Conservation (phyloP, 805 yeast species). For the Starmerella lactis-condensi region DNA sequence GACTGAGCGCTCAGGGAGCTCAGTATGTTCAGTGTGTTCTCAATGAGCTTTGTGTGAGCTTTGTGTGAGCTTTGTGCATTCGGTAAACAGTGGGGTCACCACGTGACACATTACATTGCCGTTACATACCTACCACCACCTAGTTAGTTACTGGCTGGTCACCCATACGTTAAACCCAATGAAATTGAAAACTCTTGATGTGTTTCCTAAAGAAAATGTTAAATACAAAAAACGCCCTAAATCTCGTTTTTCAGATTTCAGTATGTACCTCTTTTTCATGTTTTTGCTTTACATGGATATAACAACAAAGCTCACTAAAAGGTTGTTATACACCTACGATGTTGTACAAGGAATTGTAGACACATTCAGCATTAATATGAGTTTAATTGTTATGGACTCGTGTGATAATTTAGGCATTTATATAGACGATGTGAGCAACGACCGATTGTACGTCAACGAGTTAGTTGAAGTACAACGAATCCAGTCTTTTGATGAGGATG, state of each 20-base stretch:
- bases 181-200: not conserved
- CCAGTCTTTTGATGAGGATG: too few species aligned
- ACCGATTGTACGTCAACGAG: constrained; percentile 61
- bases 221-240: too few species aligned
- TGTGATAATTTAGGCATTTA: constrained; percentile 60
- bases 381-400: constrained; percentile 65
- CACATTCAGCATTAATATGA: constrained; percentile 53
- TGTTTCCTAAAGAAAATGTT: constrained; percentile 1
- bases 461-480: constrained; percentile 45
- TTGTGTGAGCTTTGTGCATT: too few species aligned
- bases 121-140: too few species aligned
- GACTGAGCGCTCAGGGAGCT: too few species aligned
- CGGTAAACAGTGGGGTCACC: too few species aligned
- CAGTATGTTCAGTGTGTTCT: too few species aligned
- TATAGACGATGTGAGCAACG: constrained; percentile 60
- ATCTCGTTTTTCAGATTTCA: too few species aligned
- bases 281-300: constrained; percentile 68
- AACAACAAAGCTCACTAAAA: constrained; percentile 72
- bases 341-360: constrained; percentile 48
- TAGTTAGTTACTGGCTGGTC: too few species aligned
- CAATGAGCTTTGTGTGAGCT: too few species aligned
- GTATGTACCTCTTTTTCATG: constrained; percentile 28
- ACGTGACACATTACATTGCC: too few species aligned
- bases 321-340: constrained; percentile 53
- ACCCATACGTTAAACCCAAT: too few species aligned